Percentiles rank a stretch among this genome's conserved stretches.
Evolutionary conservation across 495 filamentous ascomycete genomes (phyloP).

Genomic region (Aspergillus leporis): DNA sequence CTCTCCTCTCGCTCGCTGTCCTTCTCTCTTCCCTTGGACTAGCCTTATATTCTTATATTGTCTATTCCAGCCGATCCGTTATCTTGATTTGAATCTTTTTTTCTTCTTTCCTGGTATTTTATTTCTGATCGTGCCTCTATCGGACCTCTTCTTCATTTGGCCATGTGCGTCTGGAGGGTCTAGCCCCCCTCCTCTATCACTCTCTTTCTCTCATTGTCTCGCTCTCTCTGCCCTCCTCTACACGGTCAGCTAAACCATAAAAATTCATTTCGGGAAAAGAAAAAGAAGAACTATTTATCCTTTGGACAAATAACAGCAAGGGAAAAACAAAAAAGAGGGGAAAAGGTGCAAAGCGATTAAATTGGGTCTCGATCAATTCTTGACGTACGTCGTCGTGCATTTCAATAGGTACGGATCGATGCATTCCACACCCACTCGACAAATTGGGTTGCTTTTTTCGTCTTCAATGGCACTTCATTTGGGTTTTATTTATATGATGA

Average conservation of each 20-base stretch:
- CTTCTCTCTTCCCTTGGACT: slow-evolving; percentile 6
- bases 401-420: slow-evolving; percentile 3
- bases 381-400: background rate
- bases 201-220: background rate
- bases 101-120: slow-evolving; percentile 4
- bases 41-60: slow-evolving; percentile 3
- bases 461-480: slow-evolving; percentile 11
- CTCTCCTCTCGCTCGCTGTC: slow-evolving; percentile 4
- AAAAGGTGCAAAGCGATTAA: slow-evolving; percentile 7
- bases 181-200: slow-evolving; percentile 23
- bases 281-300: slow-evolving; percentile 6
- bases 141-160: slow-evolving; percentile 19
- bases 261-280: background rate
- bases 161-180: slow-evolving; percentile 36
- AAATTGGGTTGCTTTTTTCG: background rate
- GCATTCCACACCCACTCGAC: background rate
- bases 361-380: slow-evolving; percentile 10
- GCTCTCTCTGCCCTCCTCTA: slow-evolving; percentile 21
- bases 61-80: slow-evolving; percentile 1
- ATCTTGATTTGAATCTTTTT: slow-evolving; percentile 5
- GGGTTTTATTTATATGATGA: no score
- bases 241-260: background rate
- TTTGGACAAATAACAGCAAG: background rate
- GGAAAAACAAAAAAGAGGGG: background rate
- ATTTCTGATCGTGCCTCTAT: slow-evolving; percentile 3